These are phyloP conservation scores for Mycena polygramma DNA, from an alignment of 768 basidiomycete species.

Conservation along the genomic window DNA sequence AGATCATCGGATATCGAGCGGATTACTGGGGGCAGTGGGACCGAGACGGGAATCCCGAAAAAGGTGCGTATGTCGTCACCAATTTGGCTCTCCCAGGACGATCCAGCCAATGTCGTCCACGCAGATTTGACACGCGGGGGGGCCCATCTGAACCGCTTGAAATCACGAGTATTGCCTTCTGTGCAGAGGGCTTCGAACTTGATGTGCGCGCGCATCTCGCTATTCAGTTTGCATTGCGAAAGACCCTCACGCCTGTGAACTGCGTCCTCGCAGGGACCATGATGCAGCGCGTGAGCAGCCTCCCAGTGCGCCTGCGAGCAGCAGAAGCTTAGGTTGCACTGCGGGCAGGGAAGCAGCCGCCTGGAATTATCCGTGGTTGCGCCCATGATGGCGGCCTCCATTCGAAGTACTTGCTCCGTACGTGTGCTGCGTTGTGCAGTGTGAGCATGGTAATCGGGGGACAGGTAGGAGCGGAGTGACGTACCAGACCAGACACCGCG, in stretches of 20 bases:
- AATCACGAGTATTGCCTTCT: not conserved
- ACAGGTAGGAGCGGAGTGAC: not conserved
- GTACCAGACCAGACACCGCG: not conserved
- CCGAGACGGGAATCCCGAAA: not conserved
- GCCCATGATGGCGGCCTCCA: not conserved
- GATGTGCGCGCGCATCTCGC: not conserved
- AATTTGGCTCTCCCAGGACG: not conserved
- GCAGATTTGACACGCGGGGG: not conserved
- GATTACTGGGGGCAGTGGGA: not conserved
- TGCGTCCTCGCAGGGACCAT: not conserved
- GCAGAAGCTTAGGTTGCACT: slow-evolving; percentile 10
- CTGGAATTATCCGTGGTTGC: not conserved
- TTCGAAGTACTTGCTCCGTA: not conserved
- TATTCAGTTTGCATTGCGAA: not conserved
- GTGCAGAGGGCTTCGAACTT: not conserved
- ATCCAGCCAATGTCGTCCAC: slow-evolving; percentile 2
- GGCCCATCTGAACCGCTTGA: not conserved
- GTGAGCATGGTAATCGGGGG: not conserved
- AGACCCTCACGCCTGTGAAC: not conserved
- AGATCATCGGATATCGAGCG: not conserved
- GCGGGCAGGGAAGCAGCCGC: not conserved
- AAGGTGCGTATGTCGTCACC: not conserved
- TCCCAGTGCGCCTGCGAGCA: slow-evolving; percentile 18
- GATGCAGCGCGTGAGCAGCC: slow-evolving; percentile 5
- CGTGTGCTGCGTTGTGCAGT: not conserved